Percentiles rank a stretch among this genome's conserved stretches.
These are phyloP conservation scores for Leccinum arenicola DNA, from an alignment of 768 basidiomycete species.

Conservation along the genomic window DNA sequence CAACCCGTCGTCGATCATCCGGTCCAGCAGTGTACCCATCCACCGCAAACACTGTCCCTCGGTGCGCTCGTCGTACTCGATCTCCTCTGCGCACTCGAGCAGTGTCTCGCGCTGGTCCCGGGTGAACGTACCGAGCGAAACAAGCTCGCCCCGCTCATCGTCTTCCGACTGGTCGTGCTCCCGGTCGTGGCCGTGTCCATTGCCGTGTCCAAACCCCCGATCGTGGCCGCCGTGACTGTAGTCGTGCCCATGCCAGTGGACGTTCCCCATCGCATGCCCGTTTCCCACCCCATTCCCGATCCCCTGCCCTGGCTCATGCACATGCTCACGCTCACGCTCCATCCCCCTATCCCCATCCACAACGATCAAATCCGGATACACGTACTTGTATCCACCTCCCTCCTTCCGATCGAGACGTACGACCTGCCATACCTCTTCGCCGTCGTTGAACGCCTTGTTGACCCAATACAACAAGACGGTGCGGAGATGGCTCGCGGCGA, in stretches of 20 bases:
- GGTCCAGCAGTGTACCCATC: constrained; percentile 21
- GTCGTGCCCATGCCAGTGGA: not conserved
- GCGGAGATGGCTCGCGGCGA: constrained; percentile 4
- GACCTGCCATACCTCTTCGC: constrained; percentile 28
- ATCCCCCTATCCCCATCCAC: constrained; percentile 14
- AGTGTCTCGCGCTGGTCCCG: constrained; percentile 27
- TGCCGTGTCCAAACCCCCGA: not conserved
- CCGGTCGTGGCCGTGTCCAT: not conserved
- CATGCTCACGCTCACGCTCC: not conserved
- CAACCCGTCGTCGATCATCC: constrained; percentile 13
- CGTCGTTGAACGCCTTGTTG: constrained; percentile 21
- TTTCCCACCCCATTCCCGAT: not conserved
- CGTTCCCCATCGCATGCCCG: not conserved
- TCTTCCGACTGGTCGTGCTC: not conserved
- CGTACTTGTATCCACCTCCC: constrained; percentile 12
- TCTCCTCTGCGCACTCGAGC: constrained; percentile 26
- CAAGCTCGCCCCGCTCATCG: constrained; percentile 5
- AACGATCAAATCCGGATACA: constrained; percentile 29
- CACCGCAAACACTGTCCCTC: constrained; percentile 13
- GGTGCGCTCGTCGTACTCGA: constrained; percentile 13
- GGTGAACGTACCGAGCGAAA: constrained; percentile 17
- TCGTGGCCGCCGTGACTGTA: not conserved
- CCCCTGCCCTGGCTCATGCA: not conserved
- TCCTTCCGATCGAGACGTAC: constrained; percentile 21
- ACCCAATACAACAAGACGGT: constrained; percentile 27